Evolutionary conservation across 1,139 yeast species (phyloP).

Genomic region (Taphrina pruni): DNA sequence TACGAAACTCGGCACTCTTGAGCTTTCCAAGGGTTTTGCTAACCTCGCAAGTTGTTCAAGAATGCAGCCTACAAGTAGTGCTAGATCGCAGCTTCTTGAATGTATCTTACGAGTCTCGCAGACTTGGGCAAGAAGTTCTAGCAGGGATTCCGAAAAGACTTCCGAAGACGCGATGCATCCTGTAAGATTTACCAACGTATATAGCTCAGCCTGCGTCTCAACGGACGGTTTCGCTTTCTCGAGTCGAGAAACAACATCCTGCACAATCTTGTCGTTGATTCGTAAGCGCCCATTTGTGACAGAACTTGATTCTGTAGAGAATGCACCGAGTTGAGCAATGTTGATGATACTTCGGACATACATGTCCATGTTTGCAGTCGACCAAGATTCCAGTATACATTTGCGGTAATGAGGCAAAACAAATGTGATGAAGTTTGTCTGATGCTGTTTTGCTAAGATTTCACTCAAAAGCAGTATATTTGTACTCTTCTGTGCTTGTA

Average conservation of each 20-base stretch:
- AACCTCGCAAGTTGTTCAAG: conserved; percentile 17
- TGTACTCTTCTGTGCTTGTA: neutral
- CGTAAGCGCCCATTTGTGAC: conserved; percentile 13
- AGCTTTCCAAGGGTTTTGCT: neutral
- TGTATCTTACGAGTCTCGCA: neutral
- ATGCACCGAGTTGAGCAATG: conserved; percentile 5
- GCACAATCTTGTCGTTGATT: neutral
- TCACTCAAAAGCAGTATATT: conserved; percentile 14
- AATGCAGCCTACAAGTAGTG: conserved; percentile 15
- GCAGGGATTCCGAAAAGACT: neutral
- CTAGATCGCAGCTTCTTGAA: neutral
- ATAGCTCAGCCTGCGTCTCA: conserved; percentile 11
- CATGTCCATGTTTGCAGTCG: neutral
- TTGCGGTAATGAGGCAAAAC: conserved; percentile 22
- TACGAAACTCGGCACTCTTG: neutral
- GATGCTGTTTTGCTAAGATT: conserved; percentile 24
- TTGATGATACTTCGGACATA: conserved; percentile 18
- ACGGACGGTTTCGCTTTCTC: neutral
- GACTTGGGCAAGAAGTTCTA: neutral
- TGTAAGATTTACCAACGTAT: neutral
- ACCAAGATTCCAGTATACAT: conserved; percentile 14
- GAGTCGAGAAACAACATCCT: neutral
- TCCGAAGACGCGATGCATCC: neutral
- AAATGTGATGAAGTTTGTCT: conserved; percentile 12
- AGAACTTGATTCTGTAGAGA: conserved; percentile 9